Conservation (phyloP, 2,329 filamentous ascomycete species). For the Scytalidium sp. region DNA sequence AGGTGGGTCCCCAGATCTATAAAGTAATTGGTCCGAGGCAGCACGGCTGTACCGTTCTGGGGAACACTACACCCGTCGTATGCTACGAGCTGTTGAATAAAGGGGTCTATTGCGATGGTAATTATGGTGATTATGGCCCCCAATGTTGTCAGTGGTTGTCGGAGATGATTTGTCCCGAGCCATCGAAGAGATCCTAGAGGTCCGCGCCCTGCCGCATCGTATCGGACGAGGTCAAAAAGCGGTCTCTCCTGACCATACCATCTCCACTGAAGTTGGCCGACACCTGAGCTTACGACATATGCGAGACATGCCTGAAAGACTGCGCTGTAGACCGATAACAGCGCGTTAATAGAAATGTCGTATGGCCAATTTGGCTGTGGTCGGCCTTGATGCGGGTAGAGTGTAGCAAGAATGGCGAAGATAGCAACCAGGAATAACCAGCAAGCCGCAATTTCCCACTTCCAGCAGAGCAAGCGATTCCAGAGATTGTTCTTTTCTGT, state of each 20-base stretch:
- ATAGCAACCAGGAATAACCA: background rate
- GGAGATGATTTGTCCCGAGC: background rate
- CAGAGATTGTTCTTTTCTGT: background rate
- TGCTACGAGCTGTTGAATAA: background rate
- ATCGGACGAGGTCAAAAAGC: slow-evolving; percentile 4
- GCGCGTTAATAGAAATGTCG: background rate
- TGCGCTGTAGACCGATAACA: background rate
- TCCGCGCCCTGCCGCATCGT: background rate
- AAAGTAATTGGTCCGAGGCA: background rate
- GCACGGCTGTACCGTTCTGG: background rate
- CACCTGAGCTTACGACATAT: background rate
- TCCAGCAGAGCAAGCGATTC: background rate
- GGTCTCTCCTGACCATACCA: slow-evolving; percentile 1
- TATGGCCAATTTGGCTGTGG: background rate
- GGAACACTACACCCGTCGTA: background rate
- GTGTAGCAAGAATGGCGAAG: background rate
- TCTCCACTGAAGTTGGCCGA: slow-evolving; percentile 4
- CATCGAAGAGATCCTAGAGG: background rate
- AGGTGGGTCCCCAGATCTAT: background rate
- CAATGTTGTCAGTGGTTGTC: background rate
- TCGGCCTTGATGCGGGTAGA: background rate
- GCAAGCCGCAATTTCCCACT: background rate
- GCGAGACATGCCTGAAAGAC: background rate
- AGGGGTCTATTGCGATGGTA: background rate
- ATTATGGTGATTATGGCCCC: background rate